A percentile compares a stretch with the other conserved stretches of the same genome.
These are phyloP conservation scores for Trifolium dubium DNA, from an alignment of 306 rosid species.

Conservation along the genomic window DNA sequence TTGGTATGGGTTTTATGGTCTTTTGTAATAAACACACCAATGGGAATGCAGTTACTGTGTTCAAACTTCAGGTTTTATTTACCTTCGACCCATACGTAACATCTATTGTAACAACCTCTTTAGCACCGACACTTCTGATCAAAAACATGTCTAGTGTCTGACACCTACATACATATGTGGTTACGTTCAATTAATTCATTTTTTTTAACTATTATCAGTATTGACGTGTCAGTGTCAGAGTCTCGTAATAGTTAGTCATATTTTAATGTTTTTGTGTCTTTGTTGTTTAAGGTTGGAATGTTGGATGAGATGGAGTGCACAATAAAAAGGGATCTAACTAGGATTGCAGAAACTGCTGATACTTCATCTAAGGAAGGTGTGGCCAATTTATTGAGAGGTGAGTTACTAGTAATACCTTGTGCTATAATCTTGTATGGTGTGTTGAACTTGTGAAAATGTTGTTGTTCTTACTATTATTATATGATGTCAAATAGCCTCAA, in stretches of 20 bases:
- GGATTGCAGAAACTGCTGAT: constrained; percentile 46
- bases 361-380: constrained; percentile 41
- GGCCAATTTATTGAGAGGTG: constrained; percentile 38
- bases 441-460: constrained; percentile 10
- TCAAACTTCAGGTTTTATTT: constrained; percentile 52
- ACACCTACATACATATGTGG: background rate
- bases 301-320: constrained; percentile 33
- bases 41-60: constrained; percentile 34
- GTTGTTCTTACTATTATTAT: too few species aligned
- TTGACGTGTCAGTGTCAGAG: too few species aligned
- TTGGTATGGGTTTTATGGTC: constrained; percentile 38
- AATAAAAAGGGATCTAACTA: constrained; percentile 40
- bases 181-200: too few species aligned
- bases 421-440: background rate
- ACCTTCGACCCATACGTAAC: too few species aligned
- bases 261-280: background rate
- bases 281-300: constrained; percentile 40
- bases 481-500: too few species aligned
- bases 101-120: background rate
- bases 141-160: background rate
- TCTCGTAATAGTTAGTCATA: too few species aligned
- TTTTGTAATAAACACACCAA: constrained; percentile 5
- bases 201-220: too few species aligned
- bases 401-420: constrained; percentile 9
- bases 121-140: background rate